A percentile compares a stretch with the other conserved stretches of the same genome.
These are phyloP conservation scores for Mycena galericulata DNA, from an alignment of 768 basidiomycete genomes.

Conservation along the genomic window DNA sequence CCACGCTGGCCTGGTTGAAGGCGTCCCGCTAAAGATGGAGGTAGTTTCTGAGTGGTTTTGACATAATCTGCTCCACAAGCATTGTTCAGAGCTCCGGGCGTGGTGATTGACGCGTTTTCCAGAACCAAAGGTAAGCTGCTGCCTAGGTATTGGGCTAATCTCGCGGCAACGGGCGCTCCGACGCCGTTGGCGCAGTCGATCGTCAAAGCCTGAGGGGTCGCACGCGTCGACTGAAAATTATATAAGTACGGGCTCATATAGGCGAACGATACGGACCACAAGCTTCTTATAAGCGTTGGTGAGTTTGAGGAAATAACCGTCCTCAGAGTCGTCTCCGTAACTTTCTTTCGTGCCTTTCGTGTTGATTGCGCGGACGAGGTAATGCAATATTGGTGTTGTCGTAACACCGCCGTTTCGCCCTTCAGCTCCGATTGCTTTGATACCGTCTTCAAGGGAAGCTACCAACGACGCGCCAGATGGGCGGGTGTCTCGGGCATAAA, in stretches of 20 bases:
- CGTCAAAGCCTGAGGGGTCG: conserved; percentile 68
- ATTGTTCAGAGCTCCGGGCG: conserved; percentile 82
- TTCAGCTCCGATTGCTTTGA: conserved; percentile 78
- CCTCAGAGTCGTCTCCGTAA: conserved; percentile 84
- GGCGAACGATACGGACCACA: conserved; percentile 66
- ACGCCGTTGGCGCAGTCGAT: conserved; percentile 99
- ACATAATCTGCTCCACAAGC: conserved; percentile 96
- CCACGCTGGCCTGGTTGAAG: conserved; percentile 82
- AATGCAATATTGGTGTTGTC: conserved; percentile 96
- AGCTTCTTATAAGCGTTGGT: conserved; percentile 87
- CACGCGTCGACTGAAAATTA: conserved; percentile 66
- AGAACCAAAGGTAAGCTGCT: conserved; percentile 71
- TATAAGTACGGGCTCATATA: conserved; percentile 6
- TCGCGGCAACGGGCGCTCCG: conserved; percentile 78
- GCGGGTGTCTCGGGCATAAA: conserved; percentile 94
- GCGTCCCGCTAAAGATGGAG: conserved; percentile 75
- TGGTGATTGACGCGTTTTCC: conserved; percentile 75
- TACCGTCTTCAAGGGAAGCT: conserved; percentile 83
- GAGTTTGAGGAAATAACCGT: conserved; percentile 89
- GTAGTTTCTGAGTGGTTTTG: conserved; percentile 91
- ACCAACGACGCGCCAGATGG: conserved; percentile 86
- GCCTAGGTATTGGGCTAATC: conserved; percentile 70
- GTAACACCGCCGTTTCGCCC: conserved; percentile 83
- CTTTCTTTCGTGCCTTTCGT: conserved; percentile 82
- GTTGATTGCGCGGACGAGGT: conserved; percentile 92